Evolutionary conservation across 169 alveolate species (phyloP).

Genomic region (Plasmodium sp.): DNA sequence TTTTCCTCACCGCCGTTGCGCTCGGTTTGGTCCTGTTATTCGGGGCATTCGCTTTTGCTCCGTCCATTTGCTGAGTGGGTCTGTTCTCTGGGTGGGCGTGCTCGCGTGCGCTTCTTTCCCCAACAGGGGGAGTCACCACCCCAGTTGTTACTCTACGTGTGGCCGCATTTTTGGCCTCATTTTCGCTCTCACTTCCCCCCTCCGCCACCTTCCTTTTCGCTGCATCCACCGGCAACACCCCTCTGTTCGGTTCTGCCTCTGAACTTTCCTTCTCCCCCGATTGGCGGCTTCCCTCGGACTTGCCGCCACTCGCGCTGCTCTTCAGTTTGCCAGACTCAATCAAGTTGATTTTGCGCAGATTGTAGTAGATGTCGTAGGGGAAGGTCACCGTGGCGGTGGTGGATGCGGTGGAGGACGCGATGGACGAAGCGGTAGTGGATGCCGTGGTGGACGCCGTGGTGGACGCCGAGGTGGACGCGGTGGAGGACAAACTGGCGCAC

Average conservation of each 20-base stretch:
- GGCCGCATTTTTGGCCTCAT: not conserved
- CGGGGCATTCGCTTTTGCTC: not conserved
- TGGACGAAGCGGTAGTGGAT: not conserved
- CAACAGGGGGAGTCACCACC: not conserved
- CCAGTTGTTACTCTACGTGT: not conserved
- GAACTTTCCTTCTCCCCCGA: not conserved
- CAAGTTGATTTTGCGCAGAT: conserved; percentile 13
- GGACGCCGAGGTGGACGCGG: not conserved
- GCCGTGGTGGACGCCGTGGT: not conserved
- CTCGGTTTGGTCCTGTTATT: conserved; percentile 15
- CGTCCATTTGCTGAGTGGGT: not conserved
- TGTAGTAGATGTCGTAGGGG: conserved; percentile 25
- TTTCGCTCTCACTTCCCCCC: not conserved
- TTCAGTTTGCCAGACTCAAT: conserved; percentile 1
- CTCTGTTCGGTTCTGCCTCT: not conserved
- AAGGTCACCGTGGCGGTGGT: not conserved
- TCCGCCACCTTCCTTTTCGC: not conserved
- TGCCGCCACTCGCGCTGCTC: not conserved
- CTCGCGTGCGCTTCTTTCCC: not conserved
- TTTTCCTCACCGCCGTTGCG: not conserved
- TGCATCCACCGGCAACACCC: not conserved
- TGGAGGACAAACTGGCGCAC: not conserved
- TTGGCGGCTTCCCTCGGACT: not conserved
- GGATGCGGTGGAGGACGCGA: not conserved
- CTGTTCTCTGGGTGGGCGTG: not conserved